Conservation (phyloP, 225 moss, liverwort and hornwort species). For the Pleurozium schreberi region DNA sequence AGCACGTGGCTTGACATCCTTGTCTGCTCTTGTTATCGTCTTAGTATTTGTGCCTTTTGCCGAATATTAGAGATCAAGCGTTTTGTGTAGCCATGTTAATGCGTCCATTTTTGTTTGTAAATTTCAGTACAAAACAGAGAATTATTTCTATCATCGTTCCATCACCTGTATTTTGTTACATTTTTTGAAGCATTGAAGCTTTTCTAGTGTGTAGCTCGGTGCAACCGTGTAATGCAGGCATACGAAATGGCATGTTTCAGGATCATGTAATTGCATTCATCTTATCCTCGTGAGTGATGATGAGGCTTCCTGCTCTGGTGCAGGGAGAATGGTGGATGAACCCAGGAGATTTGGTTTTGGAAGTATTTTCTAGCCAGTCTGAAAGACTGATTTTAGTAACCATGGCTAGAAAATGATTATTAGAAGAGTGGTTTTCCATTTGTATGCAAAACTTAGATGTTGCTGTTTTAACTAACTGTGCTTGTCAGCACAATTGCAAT, state of each 20-base stretch:
- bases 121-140: not conserved
- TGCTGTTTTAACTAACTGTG: not conserved
- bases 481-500: not conserved
- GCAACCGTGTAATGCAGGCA: not conserved
- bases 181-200: not conserved
- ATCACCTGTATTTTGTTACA: not conserved
- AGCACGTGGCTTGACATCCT: too few species aligned
- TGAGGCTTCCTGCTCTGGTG: not conserved
- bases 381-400: not conserved
- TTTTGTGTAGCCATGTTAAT: not conserved
- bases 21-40: not conserved
- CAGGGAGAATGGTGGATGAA: constrained; percentile 1
- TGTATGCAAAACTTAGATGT: not conserved
- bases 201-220: not conserved
- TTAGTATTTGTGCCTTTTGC: not conserved
- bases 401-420: not conserved
- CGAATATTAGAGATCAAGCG: not conserved
- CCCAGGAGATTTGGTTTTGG: not conserved
- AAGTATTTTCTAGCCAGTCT: not conserved
- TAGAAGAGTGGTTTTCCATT: not conserved
- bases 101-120: not conserved
- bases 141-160: not conserved
- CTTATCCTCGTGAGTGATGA: not conserved
- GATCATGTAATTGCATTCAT: not conserved
- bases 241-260: not conserved